These are phyloP conservation scores for Didymella keratinophila DNA, from an alignment of 2,329 filamentous ascomycete species.

Conservation along the genomic window DNA sequence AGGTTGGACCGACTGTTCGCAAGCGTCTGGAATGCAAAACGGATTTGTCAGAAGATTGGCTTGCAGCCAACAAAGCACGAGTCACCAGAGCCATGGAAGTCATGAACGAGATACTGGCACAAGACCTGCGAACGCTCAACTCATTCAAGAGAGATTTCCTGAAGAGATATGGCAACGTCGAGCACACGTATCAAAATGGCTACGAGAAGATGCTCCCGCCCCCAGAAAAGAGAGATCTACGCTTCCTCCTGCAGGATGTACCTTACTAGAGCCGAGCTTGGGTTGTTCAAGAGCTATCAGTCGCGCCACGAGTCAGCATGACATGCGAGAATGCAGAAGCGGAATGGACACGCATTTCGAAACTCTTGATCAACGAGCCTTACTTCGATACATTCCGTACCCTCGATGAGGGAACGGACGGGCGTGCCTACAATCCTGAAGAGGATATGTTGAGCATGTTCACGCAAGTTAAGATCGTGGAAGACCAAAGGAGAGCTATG, in stretches of 20 bases:
- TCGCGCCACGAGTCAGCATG: neutral
- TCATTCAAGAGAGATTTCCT: neutral
- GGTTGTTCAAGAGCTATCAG: neutral
- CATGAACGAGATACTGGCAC: neutral
- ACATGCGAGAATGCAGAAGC: neutral
- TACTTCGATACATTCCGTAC: neutral
- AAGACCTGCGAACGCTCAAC: neutral
- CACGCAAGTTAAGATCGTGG: neutral
- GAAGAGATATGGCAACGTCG: neutral
- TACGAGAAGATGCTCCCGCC: neutral
- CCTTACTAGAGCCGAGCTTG: neutral
- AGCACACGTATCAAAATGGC: neutral
- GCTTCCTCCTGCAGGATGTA: neutral
- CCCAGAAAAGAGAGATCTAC: neutral
- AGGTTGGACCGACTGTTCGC: neutral
- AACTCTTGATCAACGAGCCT: neutral
- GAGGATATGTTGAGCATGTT: neutral
- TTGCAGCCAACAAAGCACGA: neutral
- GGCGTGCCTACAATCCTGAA: neutral
- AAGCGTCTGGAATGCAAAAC: neutral
- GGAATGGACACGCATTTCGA: neutral
- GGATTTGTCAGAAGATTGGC: neutral
- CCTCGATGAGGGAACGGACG: neutral
- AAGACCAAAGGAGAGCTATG: neutral
- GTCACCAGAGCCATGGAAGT: neutral